phyloP scores from a whole-genome alignment of 2,329 filamentous ascomycete genomes.

The Mycosphaerelloides madeirae region DNA sequence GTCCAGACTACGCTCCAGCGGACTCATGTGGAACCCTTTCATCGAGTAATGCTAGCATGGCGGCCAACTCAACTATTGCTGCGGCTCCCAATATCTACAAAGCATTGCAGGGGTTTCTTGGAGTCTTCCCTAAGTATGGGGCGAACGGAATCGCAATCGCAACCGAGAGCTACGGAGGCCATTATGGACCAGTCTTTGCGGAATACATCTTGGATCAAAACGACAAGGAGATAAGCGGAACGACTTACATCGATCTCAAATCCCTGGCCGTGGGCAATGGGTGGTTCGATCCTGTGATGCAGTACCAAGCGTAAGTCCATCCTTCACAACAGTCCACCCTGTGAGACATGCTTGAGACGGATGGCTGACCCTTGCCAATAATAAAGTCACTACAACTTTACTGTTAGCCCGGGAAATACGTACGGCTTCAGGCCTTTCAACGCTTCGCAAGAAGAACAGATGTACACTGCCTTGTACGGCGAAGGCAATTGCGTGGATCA shows the following conservation, averaged over 20 bases:
- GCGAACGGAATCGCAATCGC: slow-evolving; percentile 21
- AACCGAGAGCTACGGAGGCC: slow-evolving; percentile 26
- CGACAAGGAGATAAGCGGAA: slow-evolving; percentile 29
- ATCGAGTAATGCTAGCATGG: slow-evolving; percentile 46
- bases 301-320: slow-evolving; percentile 54
- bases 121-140: slow-evolving; percentile 45
- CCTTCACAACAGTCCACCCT: too few relatives aligned
- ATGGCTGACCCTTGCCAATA: too few relatives aligned
- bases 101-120: slow-evolving; percentile 59
- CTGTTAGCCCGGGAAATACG: slow-evolving; percentile 52
- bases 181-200: slow-evolving; percentile 26
- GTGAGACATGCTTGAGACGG: too few relatives aligned
- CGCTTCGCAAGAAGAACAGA: slow-evolving; percentile 43
- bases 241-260: slow-evolving; percentile 27
- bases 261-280: slow-evolving; percentile 46
- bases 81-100: slow-evolving; percentile 58
- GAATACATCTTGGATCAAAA: slow-evolving; percentile 28
- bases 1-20: slow-evolving; percentile 14
- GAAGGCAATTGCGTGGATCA: slow-evolving; percentile 57
- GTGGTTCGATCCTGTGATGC: slow-evolving; percentile 53
- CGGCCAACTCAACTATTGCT: slow-evolving; percentile 49
- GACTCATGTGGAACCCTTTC: slow-evolving; percentile 52
- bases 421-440: slow-evolving; percentile 53
- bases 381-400: slow-evolving; percentile 57
- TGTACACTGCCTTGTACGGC: slow-evolving; percentile 58